These are phyloP conservation scores for Trichoderma sp. DNA, from an alignment of 2,329 filamentous ascomycete species.

Conservation along the genomic window DNA sequence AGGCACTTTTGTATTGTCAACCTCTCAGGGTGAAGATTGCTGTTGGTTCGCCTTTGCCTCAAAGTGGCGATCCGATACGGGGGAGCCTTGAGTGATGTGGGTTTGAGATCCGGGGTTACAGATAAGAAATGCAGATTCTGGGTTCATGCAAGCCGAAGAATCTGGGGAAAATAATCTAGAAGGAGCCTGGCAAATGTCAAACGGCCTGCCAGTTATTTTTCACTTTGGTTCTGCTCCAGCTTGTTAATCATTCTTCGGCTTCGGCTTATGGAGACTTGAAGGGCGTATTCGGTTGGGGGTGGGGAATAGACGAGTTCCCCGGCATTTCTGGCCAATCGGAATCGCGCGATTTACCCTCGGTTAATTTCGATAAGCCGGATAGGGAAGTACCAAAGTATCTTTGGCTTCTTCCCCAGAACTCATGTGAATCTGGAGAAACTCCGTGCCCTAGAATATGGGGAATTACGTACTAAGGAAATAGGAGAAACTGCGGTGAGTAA, in stretches of 20 bases:
- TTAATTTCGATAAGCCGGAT: slow-evolving; percentile 14
- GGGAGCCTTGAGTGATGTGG: neutral
- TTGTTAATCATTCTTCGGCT: neutral
- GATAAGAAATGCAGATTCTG: neutral
- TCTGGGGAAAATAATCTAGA: neutral
- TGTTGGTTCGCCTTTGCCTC: neutral
- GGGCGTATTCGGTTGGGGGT: neutral
- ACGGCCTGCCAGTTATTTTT: neutral
- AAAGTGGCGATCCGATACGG: neutral
- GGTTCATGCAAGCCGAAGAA: neutral
- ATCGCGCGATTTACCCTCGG: slow-evolving; percentile 9
- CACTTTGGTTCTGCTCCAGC: neutral
- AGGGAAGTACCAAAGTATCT: neutral
- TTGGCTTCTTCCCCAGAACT: neutral
- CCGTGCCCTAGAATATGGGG: neutral
- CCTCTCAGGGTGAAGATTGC: no score
- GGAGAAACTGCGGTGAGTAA: neutral
- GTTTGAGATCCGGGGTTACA: neutral
- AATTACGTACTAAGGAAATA: neutral
- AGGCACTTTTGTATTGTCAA: neutral
- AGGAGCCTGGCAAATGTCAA: neutral
- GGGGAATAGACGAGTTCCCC: neutral
- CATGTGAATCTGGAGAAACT: neutral
- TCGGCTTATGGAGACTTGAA: neutral
- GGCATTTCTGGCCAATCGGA: neutral